Evolutionary conservation across 2,329 filamentous ascomycete species (phyloP), one percentile per base, ranked within the genome.

Genomic region (Tricladium varicosporioides): DNA sequence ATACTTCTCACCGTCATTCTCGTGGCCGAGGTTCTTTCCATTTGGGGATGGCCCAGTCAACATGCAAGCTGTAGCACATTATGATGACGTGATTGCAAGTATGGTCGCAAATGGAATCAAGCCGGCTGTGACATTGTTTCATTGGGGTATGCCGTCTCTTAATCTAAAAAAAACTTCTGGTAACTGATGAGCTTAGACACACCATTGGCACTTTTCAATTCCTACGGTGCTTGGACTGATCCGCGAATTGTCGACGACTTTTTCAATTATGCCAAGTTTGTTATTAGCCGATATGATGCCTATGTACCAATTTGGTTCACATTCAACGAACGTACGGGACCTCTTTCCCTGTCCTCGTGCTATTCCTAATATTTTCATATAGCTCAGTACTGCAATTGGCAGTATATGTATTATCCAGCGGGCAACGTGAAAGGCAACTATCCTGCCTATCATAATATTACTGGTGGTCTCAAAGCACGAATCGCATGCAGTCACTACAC

Each of bases 31-130:
- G 15, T 78, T 83, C 43, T 63, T 83, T 9, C 80, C 80, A 0
- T 83, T 82, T 60, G 76, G 74, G 0, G 60, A 78, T 8, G 75
- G 79, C 0, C 80, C 79, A 0, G 75, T 83, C 2, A 82, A 83
- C 54, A 67, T 77, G 52, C 69, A 77, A 51, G 80, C 73, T 1
- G 72, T 83, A 7, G 72, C 77, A 8, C 80, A 82, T 63, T 83
- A 83, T 60, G 76, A 81, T 57, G 78, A 82, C 57, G 70, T 82
- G 8, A 80, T 82, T 62, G 71, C 79, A 48, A 79, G 74, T 7
- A 71, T 77, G 46, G 59, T 82, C 0, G 73, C 75, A 27, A 76
- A 79, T 52, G 79, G 78, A 11, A 77, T 82, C 71, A 70, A 73
- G 1, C 80, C 80, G 0, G 69, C 72, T 5, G 72, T 80, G 0